Percentiles rank a stretch among this genome's conserved stretches.
Conservation (phyloP, 2,329 filamentous ascomycete species). For the Periconia digitata region DNA sequence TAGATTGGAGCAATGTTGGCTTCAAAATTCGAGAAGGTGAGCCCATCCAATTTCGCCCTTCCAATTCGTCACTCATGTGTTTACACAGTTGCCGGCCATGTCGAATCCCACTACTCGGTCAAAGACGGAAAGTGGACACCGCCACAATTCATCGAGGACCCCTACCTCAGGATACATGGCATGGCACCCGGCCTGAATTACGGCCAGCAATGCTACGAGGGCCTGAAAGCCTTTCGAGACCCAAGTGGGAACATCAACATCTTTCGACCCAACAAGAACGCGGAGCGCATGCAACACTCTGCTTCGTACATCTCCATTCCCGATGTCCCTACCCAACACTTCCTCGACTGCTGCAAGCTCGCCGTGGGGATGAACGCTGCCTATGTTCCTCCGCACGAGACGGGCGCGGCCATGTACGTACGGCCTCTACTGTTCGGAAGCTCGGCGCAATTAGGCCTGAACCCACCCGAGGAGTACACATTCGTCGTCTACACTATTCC, state of each 20-base stretch:
- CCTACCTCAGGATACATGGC: constrained; percentile 86
- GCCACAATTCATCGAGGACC: constrained; percentile 78
- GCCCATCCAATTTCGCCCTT: constrained; percentile 13
- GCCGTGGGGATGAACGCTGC: constrained; percentile 87
- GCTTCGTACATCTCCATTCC: constrained; percentile 83
- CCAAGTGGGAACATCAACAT: constrained; percentile 75
- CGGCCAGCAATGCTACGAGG: constrained; percentile 93
- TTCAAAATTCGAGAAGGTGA: constrained; percentile 89
- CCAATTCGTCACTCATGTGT: neutral
- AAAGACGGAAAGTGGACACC: constrained; percentile 75
- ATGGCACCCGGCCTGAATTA: constrained; percentile 97
- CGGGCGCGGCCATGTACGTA: constrained; percentile 89
- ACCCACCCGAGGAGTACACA: constrained; percentile 86
- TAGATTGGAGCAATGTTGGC: constrained; percentile 89
- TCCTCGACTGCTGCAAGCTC: constrained; percentile 73
- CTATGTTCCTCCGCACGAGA: constrained; percentile 86
- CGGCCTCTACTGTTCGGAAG: constrained; percentile 87
- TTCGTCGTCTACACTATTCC: constrained; percentile 90
- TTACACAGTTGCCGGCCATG: constrained; percentile 80
- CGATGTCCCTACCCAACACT: constrained; percentile 72
- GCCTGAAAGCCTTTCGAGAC: constrained; percentile 91
- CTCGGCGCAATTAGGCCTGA: constrained; percentile 82
- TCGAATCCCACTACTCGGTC: constrained; percentile 81
- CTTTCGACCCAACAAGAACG: constrained; percentile 87
- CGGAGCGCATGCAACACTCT: constrained; percentile 79